Conservation (phyloP, 768 basidiomycete species). For the Multifurca ochricompacta region DNA sequence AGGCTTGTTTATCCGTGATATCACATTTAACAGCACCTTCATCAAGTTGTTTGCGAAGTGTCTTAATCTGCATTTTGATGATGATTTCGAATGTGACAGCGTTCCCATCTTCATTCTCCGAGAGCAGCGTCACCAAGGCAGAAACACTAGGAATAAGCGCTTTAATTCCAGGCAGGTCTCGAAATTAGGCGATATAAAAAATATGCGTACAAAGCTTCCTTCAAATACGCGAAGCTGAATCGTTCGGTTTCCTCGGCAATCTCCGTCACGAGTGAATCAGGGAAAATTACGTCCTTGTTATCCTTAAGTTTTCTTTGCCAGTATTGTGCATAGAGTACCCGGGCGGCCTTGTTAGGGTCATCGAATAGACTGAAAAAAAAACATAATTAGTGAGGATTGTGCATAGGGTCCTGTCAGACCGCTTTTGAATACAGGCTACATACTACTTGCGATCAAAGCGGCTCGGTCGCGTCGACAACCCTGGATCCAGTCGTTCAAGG, state of each 20-base stretch:
- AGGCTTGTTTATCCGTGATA: neutral
- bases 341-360: constrained; percentile 57
- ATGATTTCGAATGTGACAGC: constrained; percentile 43
- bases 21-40: constrained; percentile 28
- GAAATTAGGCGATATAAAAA: neutral
- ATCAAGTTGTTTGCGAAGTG: constrained; percentile 59
- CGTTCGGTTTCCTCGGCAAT: constrained; percentile 51
- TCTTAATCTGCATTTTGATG: constrained; percentile 51
- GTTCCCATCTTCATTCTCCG: constrained; percentile 39
- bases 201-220: constrained; percentile 76
- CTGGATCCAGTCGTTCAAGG: constrained; percentile 71
- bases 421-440: constrained; percentile 25
- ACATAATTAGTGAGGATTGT: neutral
- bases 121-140: constrained; percentile 53
- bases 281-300: constrained; percentile 59
- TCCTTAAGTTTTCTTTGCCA: constrained; percentile 71
- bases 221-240: constrained; percentile 85
- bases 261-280: constrained; percentile 53
- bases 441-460: constrained; percentile 85
- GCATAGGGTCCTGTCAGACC: neutral
- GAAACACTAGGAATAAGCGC: constrained; percentile 45
- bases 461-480: constrained; percentile 68
- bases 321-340: constrained; percentile 61
- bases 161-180: neutral
- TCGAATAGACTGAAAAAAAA: constrained; percentile 52